Conservation (phyloP, 2,329 filamentous ascomycete genomes). For the Bertia moriformis region DNA sequence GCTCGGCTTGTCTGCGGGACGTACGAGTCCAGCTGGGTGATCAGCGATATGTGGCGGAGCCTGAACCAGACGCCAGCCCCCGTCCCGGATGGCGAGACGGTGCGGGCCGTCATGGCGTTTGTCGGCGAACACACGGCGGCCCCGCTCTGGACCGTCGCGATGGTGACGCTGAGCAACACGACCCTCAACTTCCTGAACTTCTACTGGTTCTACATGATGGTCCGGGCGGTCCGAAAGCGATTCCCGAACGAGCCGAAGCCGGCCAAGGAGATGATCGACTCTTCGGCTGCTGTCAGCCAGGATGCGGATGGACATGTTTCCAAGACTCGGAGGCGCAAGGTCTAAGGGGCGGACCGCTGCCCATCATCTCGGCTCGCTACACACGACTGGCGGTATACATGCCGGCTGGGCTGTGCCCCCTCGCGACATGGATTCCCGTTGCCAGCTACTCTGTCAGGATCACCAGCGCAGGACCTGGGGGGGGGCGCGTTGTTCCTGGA, state of each 20-base stretch:
- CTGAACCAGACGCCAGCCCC: conserved; percentile 27
- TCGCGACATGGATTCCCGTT: too few relatives aligned
- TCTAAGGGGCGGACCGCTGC: too few relatives aligned
- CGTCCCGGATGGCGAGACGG: conserved; percentile 13
- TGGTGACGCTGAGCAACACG: conserved; percentile 58
- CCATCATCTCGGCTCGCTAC: too few relatives aligned
- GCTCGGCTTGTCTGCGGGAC: conserved; percentile 68
- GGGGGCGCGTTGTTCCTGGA: too few relatives aligned
- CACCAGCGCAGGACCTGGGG: too few relatives aligned
- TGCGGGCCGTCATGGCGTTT: conserved; percentile 30
- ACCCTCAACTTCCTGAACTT: conserved; percentile 65
- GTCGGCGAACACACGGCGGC: conserved; percentile 32
- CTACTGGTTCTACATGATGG: conserved; percentile 81
- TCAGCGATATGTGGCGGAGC: conserved; percentile 52
- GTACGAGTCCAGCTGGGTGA: conserved; percentile 55
- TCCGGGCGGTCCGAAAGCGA: conserved; percentile 61
- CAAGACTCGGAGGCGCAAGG: conserved; percentile 14
- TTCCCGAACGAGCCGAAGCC: conserved; percentile 38
- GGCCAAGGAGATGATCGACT: conserved; percentile 11
- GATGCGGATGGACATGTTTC: conserved; percentile 4
- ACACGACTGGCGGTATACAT: too few relatives aligned
- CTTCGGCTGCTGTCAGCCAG: conserved; percentile 13
- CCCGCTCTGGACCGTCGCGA: conserved; percentile 53
- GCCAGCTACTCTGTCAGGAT: too few relatives aligned
- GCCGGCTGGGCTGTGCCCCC: too few relatives aligned